Evolutionary conservation across 2,329 filamentous ascomycete genomes (phyloP), one percentile per base, ranked within the genome.

Genomic region (Colletotrichum sp.): DNA sequence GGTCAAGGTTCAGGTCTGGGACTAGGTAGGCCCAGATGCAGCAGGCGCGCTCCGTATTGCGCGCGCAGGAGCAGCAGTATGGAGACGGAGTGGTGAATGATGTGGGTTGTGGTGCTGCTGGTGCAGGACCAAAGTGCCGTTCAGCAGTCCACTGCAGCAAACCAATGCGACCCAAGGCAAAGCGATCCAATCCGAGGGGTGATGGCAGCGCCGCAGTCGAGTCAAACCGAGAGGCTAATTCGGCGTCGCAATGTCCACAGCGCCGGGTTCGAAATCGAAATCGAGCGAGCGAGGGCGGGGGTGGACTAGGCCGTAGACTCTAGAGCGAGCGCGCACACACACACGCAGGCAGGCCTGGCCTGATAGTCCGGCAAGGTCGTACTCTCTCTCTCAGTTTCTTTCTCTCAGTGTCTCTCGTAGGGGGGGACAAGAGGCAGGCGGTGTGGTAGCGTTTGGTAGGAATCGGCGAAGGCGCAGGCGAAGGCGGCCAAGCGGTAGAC

Each of bases 211-310:
- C 47, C 64, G 63, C 47, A 36, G n/a, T 66, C 63, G 63, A 66
- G 63, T 55, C 63, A 55, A 64, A 57, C 63, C 7, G 16, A 55
- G 47, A 55, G 29, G 54, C 59, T 73, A 71, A 24, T 34, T 69
- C 29, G 54, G 47, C 61, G 70, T 73, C 61, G 71, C 71, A 73
- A 73, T 73, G 61, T 73, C 71, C 67, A 73, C 71, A 71, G 70
- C 34, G 71, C 55, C 67, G 54, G 70, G 65, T 43, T 63, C 58
- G 36, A 58, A 51, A 38, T 34, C 34, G 68, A 29, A 38, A 43
- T 43, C 59, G 59, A 62, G 59, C n/a, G 34, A 34, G 33, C 33
- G 58, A 54, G 65, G 31, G n/a, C n/a, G n/a, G 43, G 27, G 68
- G 51, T 66, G 55, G 57, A 27, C 54, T 69, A 58, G 57, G 57